Conservation (phyloP, 1,284 basidiomycete genomes). For the Phaffia rhodozyma region DNA sequence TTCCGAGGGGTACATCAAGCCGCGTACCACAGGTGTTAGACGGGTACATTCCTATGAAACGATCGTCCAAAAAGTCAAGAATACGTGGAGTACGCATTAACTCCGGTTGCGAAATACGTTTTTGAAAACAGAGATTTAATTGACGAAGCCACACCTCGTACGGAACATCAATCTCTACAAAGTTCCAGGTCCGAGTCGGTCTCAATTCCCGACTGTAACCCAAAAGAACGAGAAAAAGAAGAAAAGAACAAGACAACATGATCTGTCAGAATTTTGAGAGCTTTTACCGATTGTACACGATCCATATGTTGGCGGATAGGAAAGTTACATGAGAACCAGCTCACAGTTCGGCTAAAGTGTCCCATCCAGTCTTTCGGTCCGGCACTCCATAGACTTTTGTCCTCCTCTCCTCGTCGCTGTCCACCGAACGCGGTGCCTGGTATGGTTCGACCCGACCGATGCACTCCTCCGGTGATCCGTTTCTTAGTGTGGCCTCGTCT, state of each 20-base stretch:
- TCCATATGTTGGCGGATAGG: background rate
- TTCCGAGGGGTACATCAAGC: slow-evolving; percentile 63
- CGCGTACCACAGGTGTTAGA: slow-evolving; percentile 48
- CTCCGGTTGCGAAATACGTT: background rate
- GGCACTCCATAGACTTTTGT: slow-evolving; percentile 50
- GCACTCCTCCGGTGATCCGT: slow-evolving; percentile 28
- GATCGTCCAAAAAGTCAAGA: slow-evolving; percentile 1
- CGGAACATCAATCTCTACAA: slow-evolving; percentile 78
- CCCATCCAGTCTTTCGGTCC: slow-evolving; percentile 69
- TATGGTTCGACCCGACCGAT: background rate
- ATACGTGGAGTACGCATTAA: background rate
- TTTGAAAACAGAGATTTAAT: background rate
- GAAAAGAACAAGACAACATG: too few relatives aligned
- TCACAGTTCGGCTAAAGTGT: slow-evolving; percentile 60
- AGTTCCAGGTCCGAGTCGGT: slow-evolving; percentile 72
- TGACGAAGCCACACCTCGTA: slow-evolving; percentile 49
- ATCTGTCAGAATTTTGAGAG: too few relatives aligned
- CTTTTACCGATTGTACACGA: too few relatives aligned
- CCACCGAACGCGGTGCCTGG: background rate
- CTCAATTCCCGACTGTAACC: slow-evolving; percentile 41
- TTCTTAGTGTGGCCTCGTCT: slow-evolving; percentile 25
- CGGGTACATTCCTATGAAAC: slow-evolving; percentile 50
- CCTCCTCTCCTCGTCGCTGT: background rate
- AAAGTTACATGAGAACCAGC: background rate
- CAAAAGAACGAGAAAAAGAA: background rate